Percentiles rank a stretch among this genome's conserved stretches.
These are phyloP conservation scores for Pythium vanterpoolii DNA, from an alignment of 352 stramenopile species.

Conservation along the genomic window DNA sequence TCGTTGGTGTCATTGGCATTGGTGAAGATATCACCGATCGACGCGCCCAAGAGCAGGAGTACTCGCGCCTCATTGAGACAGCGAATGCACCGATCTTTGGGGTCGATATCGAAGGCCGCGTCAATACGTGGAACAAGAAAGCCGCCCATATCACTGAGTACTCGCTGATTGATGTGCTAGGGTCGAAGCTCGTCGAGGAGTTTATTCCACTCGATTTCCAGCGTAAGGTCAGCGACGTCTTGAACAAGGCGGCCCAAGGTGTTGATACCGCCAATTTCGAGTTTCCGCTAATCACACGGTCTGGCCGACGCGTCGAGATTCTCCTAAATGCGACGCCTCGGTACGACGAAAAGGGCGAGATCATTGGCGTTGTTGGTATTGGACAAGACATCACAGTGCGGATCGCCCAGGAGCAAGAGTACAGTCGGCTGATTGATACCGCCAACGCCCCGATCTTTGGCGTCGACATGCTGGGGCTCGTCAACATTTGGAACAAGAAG, in stretches of 20 bases:
- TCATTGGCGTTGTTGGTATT: slow-evolving; percentile 80
- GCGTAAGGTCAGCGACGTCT: slow-evolving; percentile 49
- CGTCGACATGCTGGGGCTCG: slow-evolving; percentile 64
- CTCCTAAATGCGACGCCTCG: slow-evolving; percentile 80
- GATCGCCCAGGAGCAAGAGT: slow-evolving; percentile 87
- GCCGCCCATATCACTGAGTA: slow-evolving; percentile 90
- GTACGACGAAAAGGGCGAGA: slow-evolving; percentile 76
- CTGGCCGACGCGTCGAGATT: slow-evolving; percentile 73
- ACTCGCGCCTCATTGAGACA: slow-evolving; percentile 85
- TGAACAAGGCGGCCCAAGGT: slow-evolving; percentile 60
- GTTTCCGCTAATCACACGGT: slow-evolving; percentile 84
- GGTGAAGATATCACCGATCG: slow-evolving; percentile 83
- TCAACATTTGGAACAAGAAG: slow-evolving; percentile 92
- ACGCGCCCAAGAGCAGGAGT: slow-evolving; percentile 84
- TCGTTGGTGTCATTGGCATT: slow-evolving; percentile 76
- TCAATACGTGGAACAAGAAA: slow-evolving; percentile 92
- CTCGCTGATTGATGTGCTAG: slow-evolving; percentile 85
- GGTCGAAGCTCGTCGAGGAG: slow-evolving; percentile 81
- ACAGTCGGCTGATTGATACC: slow-evolving; percentile 83
- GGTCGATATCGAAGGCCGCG: slow-evolving; percentile 73
- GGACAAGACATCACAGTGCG: slow-evolving; percentile 80
- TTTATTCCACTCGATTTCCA: slow-evolving; percentile 86
- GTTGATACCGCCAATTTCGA: slow-evolving; percentile 82
- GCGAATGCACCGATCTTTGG: slow-evolving; percentile 90
- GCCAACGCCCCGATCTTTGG: slow-evolving; percentile 89